Conservation (phyloP, 345 rosid species). For the Abelmoschus esculentus region DNA sequence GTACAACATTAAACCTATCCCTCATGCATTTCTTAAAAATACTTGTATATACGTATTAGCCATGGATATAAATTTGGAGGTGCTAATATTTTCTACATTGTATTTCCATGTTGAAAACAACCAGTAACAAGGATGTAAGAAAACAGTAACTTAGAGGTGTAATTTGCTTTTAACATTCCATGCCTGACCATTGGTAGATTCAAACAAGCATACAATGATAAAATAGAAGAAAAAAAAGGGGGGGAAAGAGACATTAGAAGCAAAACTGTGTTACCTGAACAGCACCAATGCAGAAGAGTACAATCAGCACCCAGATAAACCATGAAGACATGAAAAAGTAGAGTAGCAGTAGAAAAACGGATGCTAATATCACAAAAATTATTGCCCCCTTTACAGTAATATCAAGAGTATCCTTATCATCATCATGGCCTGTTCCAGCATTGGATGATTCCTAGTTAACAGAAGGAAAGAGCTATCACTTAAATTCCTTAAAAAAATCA, state of each 20-base stretch:
- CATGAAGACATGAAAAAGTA: constrained; percentile 55
- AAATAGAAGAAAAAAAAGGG: too few relatives aligned
- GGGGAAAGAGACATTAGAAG: not conserved
- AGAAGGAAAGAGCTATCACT: constrained; percentile 13
- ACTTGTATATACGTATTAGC: too few relatives aligned
- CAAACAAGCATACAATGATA: not conserved
- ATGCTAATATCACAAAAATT: constrained; percentile 72
- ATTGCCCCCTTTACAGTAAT: constrained; percentile 83
- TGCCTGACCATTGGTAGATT: not conserved
- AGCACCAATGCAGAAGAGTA: constrained; percentile 4
- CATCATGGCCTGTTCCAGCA: constrained; percentile 40
- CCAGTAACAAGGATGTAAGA: not conserved
- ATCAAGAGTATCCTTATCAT: constrained; percentile 71
- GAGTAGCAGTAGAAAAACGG: constrained; percentile 76
- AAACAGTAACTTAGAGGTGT: not conserved
- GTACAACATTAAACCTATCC: not conserved
- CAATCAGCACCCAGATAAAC: constrained; percentile 7
- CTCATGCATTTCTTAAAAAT: not conserved
- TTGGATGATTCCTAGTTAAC: constrained; percentile 38
- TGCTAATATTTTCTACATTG: not conserved
- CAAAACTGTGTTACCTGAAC: not conserved
- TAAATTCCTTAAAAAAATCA: constrained; percentile 4
- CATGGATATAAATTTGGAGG: not conserved
- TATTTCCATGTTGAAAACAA: not conserved
- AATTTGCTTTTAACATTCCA: not conserved